Evolutionary conservation across 202 grass and related monocot species (phyloP).

Genomic region (Schoenoplectus triqueter): DNA sequence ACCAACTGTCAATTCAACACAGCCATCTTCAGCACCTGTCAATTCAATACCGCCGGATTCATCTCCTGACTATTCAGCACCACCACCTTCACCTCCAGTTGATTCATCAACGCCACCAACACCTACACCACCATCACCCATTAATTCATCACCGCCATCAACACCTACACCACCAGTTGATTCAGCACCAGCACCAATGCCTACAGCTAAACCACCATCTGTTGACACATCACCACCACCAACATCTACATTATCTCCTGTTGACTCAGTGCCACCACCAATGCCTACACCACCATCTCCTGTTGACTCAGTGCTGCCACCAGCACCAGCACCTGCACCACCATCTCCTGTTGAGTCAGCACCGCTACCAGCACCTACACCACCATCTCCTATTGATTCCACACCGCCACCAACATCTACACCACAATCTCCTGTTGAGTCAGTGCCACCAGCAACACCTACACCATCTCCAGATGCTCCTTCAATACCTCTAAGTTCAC

Average conservation of each 20-base stretch:
- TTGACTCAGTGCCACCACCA: conserved; percentile 31
- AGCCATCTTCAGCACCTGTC: conserved; percentile 30
- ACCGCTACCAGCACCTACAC: conserved; percentile 10
- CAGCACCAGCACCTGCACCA: not conserved
- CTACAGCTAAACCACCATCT: conserved; percentile 19
- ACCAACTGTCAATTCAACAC: conserved; percentile 43
- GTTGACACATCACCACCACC: conserved; percentile 41
- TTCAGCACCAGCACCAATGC: conserved; percentile 33
- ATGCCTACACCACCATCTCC: not conserved
- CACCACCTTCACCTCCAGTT: not conserved
- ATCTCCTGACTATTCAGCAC: conserved; percentile 36
- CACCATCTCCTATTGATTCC: conserved; percentile 26
- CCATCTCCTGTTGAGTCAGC: conserved; percentile 35
- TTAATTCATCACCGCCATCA: conserved; percentile 31
- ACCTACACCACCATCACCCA: conserved; percentile 33
- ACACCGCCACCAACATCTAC: conserved; percentile 45
- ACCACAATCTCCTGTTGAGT: conserved; percentile 37
- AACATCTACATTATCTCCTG: conserved; percentile 22
- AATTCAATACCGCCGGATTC: conserved; percentile 28
- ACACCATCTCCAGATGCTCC: conserved; percentile 41
- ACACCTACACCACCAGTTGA: conserved; percentile 32
- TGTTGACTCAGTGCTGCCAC: not conserved
- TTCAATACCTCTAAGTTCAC: conserved; percentile 40
- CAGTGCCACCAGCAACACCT: conserved; percentile 31
- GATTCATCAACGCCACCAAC: conserved; percentile 27